phyloP scores from a whole-genome alignment of 2,329 filamentous ascomycete species.

The Mycosphaerella arachidis region DNA sequence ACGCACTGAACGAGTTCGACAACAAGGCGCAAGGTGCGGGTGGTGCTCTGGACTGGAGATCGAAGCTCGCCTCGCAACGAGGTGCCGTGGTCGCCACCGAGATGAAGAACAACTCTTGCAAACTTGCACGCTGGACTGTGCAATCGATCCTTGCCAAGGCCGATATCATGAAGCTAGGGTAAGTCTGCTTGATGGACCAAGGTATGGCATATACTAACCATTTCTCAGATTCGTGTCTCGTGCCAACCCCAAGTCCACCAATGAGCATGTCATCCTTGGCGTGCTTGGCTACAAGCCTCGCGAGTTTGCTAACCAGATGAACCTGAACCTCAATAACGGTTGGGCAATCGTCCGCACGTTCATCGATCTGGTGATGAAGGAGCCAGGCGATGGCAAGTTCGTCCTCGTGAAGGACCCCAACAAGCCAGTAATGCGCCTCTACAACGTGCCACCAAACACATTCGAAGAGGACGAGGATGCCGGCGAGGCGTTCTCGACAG shows the following conservation, averaged over 20 bases:
- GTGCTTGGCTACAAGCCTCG: slow-evolving; percentile 97
- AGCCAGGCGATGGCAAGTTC: slow-evolving; percentile 67
- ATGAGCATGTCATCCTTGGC: slow-evolving; percentile 91
- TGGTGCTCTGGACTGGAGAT: slow-evolving; percentile 93
- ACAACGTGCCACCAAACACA: slow-evolving; percentile 80
- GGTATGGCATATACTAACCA: slow-evolving; percentile 16
- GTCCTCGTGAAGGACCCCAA: slow-evolving; percentile 85
- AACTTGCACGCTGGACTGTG: slow-evolving; percentile 94
- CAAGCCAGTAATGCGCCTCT: slow-evolving; percentile 89
- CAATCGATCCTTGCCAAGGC: slow-evolving; percentile 95
- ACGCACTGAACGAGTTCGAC: slow-evolving; percentile 98
- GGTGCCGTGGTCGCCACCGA: slow-evolving; percentile 97
- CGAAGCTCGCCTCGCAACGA: slow-evolving; percentile 87
- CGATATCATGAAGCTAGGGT: slow-evolving; percentile 98
- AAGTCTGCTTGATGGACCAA: slow-evolving; percentile 37
- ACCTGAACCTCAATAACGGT: slow-evolving; percentile 90
- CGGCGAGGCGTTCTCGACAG: background rate
- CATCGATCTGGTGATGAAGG: slow-evolving; percentile 83
- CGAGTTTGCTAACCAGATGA: slow-evolving; percentile 97
- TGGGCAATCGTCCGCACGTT: slow-evolving; percentile 99
- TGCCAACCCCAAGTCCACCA: slow-evolving; percentile 83
- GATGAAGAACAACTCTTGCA: slow-evolving; percentile 99
- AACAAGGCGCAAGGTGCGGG: slow-evolving; percentile 94
- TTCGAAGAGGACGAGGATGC: slow-evolving; percentile 85
- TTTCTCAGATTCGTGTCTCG: slow-evolving; percentile 80